phyloP scores from a whole-genome alignment of 2,329 filamentous ascomycete genomes.

The Aspergillus chevalieri region DNA sequence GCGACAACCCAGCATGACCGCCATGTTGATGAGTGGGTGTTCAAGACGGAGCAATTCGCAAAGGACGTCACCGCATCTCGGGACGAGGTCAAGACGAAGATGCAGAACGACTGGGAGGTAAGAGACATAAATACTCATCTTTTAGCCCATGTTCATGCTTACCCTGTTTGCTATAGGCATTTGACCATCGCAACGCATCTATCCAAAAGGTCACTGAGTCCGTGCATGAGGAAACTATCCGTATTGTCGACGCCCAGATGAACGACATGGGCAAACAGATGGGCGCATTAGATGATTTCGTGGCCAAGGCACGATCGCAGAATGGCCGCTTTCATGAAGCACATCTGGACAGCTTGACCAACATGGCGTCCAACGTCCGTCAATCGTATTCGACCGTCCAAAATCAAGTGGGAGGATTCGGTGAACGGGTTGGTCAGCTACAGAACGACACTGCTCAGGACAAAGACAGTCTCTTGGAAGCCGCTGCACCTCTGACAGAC shows the following conservation, averaged over 20 bases:
- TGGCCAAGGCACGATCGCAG: conserved; percentile 70
- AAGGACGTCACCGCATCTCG: conserved; percentile 66
- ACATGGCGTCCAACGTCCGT: conserved; percentile 62
- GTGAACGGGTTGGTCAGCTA: conserved; percentile 62
- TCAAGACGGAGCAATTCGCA: conserved; percentile 62
- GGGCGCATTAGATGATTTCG: conserved; percentile 83
- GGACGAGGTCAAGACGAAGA: conserved; percentile 70
- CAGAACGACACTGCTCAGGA: conserved; percentile 61
- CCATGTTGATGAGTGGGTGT: conserved; percentile 69
- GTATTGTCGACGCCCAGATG: conserved; percentile 85
- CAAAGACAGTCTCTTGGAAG: conserved; percentile 52
- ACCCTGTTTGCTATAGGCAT: conserved; percentile 43
- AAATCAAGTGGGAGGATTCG: conserved; percentile 62
- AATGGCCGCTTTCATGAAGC: conserved; percentile 71
- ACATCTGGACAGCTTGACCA: conserved; percentile 60
- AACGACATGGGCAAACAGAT: conserved; percentile 82
- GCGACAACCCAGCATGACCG: conserved; percentile 61
- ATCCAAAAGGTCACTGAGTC: conserved; percentile 79
- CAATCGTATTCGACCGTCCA: conserved; percentile 67
- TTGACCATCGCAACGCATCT: conserved; percentile 72
- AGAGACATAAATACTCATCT: conserved; percentile 26
- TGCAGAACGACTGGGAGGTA: conserved; percentile 82
- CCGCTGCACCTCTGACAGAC: conserved; percentile 54
- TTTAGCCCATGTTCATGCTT: conserved; percentile 16
- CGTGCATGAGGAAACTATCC: conserved; percentile 83